Conservation (phyloP, 768 basidiomycete species). For the Suillus sp. region DNA sequence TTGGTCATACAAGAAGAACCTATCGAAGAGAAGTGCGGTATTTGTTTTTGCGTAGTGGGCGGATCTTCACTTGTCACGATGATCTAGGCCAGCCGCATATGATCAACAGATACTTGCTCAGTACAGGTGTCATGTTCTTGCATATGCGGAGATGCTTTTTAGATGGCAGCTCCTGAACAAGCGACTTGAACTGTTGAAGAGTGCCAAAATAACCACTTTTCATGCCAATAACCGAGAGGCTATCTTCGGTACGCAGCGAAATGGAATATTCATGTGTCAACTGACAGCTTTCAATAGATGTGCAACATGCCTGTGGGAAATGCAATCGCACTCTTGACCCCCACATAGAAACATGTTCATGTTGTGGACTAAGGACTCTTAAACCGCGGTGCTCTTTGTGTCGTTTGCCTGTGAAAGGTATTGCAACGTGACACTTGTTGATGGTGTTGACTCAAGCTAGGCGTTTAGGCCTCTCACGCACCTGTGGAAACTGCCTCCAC, state of each 20-base stretch:
- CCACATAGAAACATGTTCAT: conserved; percentile 42
- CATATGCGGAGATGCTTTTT: conserved; percentile 75
- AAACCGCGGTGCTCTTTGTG: conserved; percentile 70
- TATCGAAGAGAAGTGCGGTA: conserved; percentile 19
- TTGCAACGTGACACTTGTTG: conserved; percentile 17
- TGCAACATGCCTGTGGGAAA: conserved; percentile 48
- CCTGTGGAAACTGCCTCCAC: conserved; percentile 63
- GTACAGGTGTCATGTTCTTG: conserved; percentile 55
- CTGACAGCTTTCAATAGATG: conserved; percentile 35
- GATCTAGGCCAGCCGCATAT: conserved; percentile 32
- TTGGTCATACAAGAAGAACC: conserved; percentile 38
- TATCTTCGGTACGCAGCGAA: conserved; percentile 35
- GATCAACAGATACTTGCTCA: conserved; percentile 44
- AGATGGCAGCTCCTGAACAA: conserved; percentile 74
- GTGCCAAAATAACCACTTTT: conserved; percentile 43
- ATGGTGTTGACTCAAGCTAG: neutral
- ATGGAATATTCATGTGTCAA: conserved; percentile 9
- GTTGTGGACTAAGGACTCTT: conserved; percentile 44
- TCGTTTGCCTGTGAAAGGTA: conserved; percentile 75
- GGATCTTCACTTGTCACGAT: conserved; percentile 14
- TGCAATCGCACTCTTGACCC: conserved; percentile 42
- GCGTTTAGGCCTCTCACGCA: conserved; percentile 57
- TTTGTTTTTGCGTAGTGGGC: neutral
- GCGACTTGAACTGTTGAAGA: conserved; percentile 72
- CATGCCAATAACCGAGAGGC: conserved; percentile 32